Base-by-base conservation (phyloP, 805 yeast species). In the Saccharomycopsis vini region DNA sequence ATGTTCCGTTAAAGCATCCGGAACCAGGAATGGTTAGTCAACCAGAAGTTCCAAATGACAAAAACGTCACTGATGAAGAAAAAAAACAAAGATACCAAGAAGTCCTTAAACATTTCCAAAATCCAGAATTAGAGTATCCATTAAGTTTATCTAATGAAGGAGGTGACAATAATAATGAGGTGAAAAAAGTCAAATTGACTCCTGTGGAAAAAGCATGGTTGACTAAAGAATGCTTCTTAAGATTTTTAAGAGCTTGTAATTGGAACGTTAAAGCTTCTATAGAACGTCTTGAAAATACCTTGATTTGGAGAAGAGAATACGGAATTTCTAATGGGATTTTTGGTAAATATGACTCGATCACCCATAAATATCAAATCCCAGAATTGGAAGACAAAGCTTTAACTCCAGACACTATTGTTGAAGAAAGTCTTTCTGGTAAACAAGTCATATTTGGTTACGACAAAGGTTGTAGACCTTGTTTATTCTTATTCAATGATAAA, bases 161-260 rank as follows among this genome's bases (percentile, higher is more conserved):
- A 85, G 79, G 54, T 69, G 71, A 40, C 45, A 12, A 5, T 15
- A n/a, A n/a, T n/a, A n/a, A 15, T 32, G 47, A 53, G 42, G 62
- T 65, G 18, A 65, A 66, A 37, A 71, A 72, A 41, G 61, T 59
- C 44, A 59, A 63, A 26, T 56, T 71, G 36, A 59, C 58, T 45
- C 61, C 15, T 18, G 65, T 66, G 36, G 98, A 92, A 61, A 82
- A 78, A 60, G 81, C 95, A 0, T 92, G 98, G 98, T 68, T 92
- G 44, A 84, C 97, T 2, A 73, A 82, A 54, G 98, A 92, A 60
- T 92, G 98, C 59, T 69, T 92, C 46, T 62, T 87, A 55, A 75
- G 99, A 59, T 92, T 92, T 60, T 66, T 90, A 44, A 73, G 97
- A 44, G 99, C 98, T 20, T 83, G 96, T 20, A 90, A 87, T 60